phyloP scores from a whole-genome alignment of 2,329 filamentous ascomycete genomes.

The Albophoma yamanashiensis region DNA sequence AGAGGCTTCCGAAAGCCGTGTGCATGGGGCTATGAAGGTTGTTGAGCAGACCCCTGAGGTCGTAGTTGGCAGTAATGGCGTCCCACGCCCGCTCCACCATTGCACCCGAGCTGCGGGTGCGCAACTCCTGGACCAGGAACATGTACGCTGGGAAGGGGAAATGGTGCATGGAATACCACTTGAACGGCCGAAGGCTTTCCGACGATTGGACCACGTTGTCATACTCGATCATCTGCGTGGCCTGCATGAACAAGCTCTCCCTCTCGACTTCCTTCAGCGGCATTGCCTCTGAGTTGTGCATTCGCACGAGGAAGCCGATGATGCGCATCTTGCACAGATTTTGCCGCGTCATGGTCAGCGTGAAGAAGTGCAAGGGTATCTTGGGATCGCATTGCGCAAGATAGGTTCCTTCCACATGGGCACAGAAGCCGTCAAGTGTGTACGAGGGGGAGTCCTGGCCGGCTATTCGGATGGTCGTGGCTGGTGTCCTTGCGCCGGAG shows the following conservation, averaged over 20 bases:
- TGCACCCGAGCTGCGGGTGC: slow-evolving; percentile 38
- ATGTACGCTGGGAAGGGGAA: slow-evolving; percentile 53
- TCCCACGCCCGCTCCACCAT: slow-evolving; percentile 49
- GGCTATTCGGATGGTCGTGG: slow-evolving; percentile 32
- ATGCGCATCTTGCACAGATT: slow-evolving; percentile 47
- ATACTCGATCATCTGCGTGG: slow-evolving; percentile 48
- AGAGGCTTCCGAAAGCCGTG: slow-evolving; percentile 42
- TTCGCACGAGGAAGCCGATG: slow-evolving; percentile 40
- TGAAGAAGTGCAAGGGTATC: slow-evolving; percentile 49
- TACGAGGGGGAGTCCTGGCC: slow-evolving; percentile 36
- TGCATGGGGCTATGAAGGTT: slow-evolving; percentile 46
- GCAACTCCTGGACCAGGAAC: slow-evolving; percentile 46
- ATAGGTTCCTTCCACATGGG: slow-evolving; percentile 45
- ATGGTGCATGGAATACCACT: slow-evolving; percentile 49
- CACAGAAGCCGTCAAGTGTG: slow-evolving; percentile 42
- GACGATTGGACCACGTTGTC: slow-evolving; percentile 44
- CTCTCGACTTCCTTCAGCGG: slow-evolving; percentile 35
- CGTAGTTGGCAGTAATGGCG: slow-evolving; percentile 44
- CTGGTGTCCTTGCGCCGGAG: slow-evolving; percentile 10
- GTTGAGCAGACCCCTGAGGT: slow-evolving; percentile 36
- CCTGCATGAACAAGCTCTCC: slow-evolving; percentile 41
- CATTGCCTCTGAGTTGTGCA: slow-evolving; percentile 26
- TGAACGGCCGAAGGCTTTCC: slow-evolving; percentile 39
- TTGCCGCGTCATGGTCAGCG: slow-evolving; percentile 44
- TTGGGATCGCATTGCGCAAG: slow-evolving; percentile 45